Percentiles rank a stretch among this genome's conserved stretches.
Conservation (phyloP, 805 yeast genomes). For the Candida piceae region DNA sequence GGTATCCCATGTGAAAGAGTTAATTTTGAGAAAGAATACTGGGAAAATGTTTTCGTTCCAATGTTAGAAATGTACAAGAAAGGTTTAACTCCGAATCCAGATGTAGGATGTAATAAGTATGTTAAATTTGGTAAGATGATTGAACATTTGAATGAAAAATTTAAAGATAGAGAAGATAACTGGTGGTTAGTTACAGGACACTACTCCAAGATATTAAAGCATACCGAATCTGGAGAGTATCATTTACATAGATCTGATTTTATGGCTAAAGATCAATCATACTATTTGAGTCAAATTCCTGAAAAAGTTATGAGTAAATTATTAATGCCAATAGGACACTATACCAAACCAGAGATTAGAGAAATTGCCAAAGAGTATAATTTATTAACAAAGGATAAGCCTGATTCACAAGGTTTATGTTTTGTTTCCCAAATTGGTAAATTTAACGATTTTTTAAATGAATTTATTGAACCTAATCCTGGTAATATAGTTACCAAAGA, state of each 20-base stretch:
- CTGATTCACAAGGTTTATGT: slow-evolving; percentile 93
- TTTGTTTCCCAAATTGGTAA: slow-evolving; percentile 67
- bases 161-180: slow-evolving; percentile 15
- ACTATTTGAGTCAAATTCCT: slow-evolving; percentile 72
- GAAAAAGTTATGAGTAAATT: slow-evolving; percentile 38
- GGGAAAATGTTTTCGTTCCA: slow-evolving; percentile 90
- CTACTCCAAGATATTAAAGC: slow-evolving; percentile 52
- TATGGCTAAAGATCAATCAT: slow-evolving; percentile 79
- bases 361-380: slow-evolving; percentile 50
- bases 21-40: slow-evolving; percentile 85
- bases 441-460: slow-evolving; percentile 67
- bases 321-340: slow-evolving; percentile 78
- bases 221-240: slow-evolving; percentile 25
- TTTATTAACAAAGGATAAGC: slow-evolving; percentile 67
- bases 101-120: slow-evolving; percentile 76
- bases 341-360: slow-evolving; percentile 70
- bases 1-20: slow-evolving; percentile 69
- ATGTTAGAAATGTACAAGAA: slow-evolving; percentile 68
- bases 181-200: slow-evolving; percentile 95
- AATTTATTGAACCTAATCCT: slow-evolving; percentile 65
- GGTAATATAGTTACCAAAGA: slow-evolving; percentile 78
- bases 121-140: slow-evolving; percentile 83
- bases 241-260: slow-evolving; percentile 58
- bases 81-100: slow-evolving; percentile 94
- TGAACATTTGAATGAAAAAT: slow-evolving; percentile 37